Base-by-base conservation (phyloP, 2,329 filamentous ascomycete species). In the Corynespora cassiicola region DNA sequence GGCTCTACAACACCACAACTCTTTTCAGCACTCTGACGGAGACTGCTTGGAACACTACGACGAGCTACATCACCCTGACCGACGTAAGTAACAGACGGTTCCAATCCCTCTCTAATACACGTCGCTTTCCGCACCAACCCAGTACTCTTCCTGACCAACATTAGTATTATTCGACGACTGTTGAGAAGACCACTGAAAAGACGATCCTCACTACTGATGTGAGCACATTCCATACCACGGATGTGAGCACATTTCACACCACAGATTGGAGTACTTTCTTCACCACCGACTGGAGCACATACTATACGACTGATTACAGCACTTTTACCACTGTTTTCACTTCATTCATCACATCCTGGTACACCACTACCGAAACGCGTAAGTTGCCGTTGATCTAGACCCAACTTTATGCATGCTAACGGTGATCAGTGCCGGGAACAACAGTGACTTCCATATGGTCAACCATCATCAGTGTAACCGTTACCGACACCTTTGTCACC, bases 311-410 rank as follows among this genome's bases (percentile, higher is more conserved):
- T 14, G 10, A 25, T n/a, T 36, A 40, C 2, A 46, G 41, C 18
- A 41, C 47, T 10, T 47, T 45, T 4, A 50, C 44, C 3, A 57
- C 48, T 2, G 48, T 36, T 12, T 42, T 59, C 14, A 56, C 50
- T 0, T 54, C 45, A 3, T 58, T 43, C 6, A 54, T 58, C 9
- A 56, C 51, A 2, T 49, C 51, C 2, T 49, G 42, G 17, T 40
- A 36, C 9, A 43, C 39, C 21, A 50, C 29, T 14, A 39, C 36
- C 6, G 19, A 25, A n/a, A 38, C 35, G 3, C 36, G 42, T 30
- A 50, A 38, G 10, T 31, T 21, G 2, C 37, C 9, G 7, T 10
- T 23, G 10, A n/a, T n/a, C n/a, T n/a, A n/a, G n/a, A 9, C 32
- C 17, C 19, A 17, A 19, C 19, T 22, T 31, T 35, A 5, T 28